Evolutionary conservation across 345 rosid species (phyloP).

Genomic region (Cochlearia excelsa): DNA sequence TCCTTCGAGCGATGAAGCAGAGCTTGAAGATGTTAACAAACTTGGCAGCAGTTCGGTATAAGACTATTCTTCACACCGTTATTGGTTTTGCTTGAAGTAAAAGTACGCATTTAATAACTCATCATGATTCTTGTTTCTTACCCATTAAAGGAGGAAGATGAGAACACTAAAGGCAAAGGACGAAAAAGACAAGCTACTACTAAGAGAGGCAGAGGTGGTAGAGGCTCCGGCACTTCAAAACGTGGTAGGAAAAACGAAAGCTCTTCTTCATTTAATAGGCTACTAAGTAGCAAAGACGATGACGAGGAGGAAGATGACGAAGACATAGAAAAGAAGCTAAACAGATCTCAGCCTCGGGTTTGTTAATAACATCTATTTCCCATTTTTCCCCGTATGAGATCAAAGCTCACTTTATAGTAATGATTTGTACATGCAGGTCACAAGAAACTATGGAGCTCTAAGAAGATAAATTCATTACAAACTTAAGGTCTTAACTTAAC

Average conservation of each 20-base stretch:
- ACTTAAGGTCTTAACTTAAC: too few relatives aligned
- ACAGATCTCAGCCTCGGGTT: conserved; percentile 70
- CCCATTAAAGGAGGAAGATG: conserved; percentile 19
- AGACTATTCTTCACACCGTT: conserved; percentile 10
- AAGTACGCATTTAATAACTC: neutral
- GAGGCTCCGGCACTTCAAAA: conserved; percentile 67
- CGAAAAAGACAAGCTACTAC: conserved; percentile 68
- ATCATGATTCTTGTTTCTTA: conserved; percentile 11
- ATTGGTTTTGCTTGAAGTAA: neutral
- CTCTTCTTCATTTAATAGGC: conserved; percentile 55
- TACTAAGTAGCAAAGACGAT: conserved; percentile 60
- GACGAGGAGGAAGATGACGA: conserved; percentile 69
- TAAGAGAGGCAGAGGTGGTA: conserved; percentile 62
- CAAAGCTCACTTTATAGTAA: neutral
- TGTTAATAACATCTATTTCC: conserved; percentile 21
- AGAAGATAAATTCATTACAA: conserved; percentile 42
- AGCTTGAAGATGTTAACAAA: conserved; percentile 45
- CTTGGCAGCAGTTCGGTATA: conserved; percentile 64
- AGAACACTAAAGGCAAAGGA: conserved; percentile 44
- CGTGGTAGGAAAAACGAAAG: conserved; percentile 68
- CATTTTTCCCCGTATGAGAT: neutral
- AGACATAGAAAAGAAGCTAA: conserved; percentile 48
- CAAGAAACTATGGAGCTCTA: conserved; percentile 86
- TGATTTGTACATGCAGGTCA: conserved; percentile 45
- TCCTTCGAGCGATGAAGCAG: conserved; percentile 79